These are phyloP conservation scores for Coemansia reversa DNA, from an alignment of 192 early-diverging fungal genomes.

Conservation along the genomic window DNA sequence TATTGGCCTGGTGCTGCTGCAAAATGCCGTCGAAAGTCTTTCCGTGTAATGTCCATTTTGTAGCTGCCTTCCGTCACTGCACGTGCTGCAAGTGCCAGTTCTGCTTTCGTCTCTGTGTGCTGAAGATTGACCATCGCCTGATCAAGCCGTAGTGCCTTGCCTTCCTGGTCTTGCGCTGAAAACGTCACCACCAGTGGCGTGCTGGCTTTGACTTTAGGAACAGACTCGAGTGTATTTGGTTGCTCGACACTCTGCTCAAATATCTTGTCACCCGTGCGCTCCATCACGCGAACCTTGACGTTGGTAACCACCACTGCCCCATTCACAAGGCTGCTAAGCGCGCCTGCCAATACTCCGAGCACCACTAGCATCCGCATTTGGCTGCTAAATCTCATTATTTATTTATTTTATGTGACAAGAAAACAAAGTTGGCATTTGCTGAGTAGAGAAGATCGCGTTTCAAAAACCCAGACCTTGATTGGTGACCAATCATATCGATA, in stretches of 20 bases:
- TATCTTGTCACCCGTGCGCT: slow-evolving; percentile 51
- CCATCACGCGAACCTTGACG: slow-evolving; percentile 37
- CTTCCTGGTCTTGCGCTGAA: slow-evolving; percentile 3
- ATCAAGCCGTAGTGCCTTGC: slow-evolving; percentile 24
- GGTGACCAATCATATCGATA: slow-evolving; percentile 29
- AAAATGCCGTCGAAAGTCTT: slow-evolving; percentile 37
- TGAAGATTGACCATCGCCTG: slow-evolving; percentile 46
- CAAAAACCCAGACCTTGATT: not conserved
- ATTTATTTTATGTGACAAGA: not conserved
- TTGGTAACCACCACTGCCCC: slow-evolving; percentile 16
- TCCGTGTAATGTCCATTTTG: slow-evolving; percentile 34
- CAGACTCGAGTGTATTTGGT: slow-evolving; percentile 12
- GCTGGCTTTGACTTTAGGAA: slow-evolving; percentile 23
- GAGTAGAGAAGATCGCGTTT: not conserved
- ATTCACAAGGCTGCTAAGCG: slow-evolving; percentile 2
- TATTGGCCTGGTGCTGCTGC: slow-evolving; percentile 23
- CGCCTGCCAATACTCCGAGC: slow-evolving; percentile 5
- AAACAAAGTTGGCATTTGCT: not conserved
- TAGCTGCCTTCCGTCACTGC: slow-evolving; percentile 21
- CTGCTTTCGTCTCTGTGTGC: slow-evolving; percentile 25
- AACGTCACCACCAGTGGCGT: slow-evolving; percentile 43
- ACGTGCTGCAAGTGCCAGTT: slow-evolving; percentile 29
- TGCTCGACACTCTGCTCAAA: slow-evolving; percentile 28
- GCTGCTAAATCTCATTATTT: slow-evolving; percentile 10
- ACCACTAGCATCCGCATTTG: slow-evolving; percentile 5